Conservation (phyloP, 2,329 filamentous ascomycete genomes). For the Aspergillus fumigatiaffinis region DNA sequence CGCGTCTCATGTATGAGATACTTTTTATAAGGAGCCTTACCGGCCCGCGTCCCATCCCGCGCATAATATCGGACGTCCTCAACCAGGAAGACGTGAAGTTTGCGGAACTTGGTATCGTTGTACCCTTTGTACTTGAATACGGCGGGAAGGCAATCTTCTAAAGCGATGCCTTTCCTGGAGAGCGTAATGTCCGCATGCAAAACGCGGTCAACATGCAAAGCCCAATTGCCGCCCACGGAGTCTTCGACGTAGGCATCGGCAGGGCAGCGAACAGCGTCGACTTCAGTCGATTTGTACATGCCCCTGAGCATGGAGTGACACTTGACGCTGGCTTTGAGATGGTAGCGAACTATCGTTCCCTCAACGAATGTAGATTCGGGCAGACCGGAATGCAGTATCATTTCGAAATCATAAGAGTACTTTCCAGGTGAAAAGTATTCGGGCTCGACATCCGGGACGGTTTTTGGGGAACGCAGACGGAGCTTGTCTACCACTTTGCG, state of each 20-base stretch:
- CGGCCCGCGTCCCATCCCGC: too few relatives aligned
- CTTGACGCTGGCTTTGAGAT: conserved; percentile 9
- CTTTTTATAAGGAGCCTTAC: not conserved
- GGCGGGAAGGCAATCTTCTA: not conserved
- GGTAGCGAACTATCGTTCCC: conserved; percentile 9
- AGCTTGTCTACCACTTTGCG: not conserved
- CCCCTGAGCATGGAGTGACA: conserved; percentile 1
- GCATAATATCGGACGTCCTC: not conserved
- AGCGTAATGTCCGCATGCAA: conserved; percentile 6
- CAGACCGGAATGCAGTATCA: conserved; percentile 10
- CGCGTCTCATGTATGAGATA: not conserved
- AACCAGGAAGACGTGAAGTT: not conserved
- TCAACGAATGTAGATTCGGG: conserved; percentile 11
- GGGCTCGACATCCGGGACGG: not conserved
- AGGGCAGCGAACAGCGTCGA: conserved; percentile 11
- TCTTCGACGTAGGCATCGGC: conserved; percentile 12
- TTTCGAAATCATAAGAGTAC: conserved; percentile 12
- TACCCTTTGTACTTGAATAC: not conserved
- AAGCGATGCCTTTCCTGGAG: conserved; percentile 6
- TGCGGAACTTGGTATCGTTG: not conserved
- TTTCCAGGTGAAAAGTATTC: conserved; percentile 6
- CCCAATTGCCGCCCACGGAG: conserved; percentile 4
- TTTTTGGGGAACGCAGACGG: not conserved
- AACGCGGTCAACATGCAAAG: conserved; percentile 5
- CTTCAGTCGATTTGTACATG: not conserved